A percentile compares a stretch with the other conserved stretches of the same genome.
Conservation (phyloP, 805 yeast genomes). For the Candida tibetensis region DNA sequence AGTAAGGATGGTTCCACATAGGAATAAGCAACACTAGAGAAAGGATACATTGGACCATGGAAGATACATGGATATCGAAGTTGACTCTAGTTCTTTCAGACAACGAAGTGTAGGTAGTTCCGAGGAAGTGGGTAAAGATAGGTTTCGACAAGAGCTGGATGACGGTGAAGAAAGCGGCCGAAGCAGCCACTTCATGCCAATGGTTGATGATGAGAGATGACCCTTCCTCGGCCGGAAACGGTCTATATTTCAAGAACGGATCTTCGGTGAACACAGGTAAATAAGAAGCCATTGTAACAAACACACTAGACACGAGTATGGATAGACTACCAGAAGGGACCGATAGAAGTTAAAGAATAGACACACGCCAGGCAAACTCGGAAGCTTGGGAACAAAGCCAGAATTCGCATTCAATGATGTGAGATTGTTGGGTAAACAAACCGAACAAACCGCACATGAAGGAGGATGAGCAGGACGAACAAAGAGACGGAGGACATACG, state of each 20-base stretch:
- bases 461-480: too few relatives aligned
- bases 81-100: slow-evolving; percentile 52
- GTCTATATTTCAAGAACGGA: slow-evolving; percentile 43
- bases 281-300: slow-evolving; percentile 1
- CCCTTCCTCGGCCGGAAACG: slow-evolving; percentile 37
- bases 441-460: too few relatives aligned
- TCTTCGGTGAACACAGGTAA: slow-evolving; percentile 35
- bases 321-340: too few relatives aligned
- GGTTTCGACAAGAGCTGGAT: slow-evolving; percentile 53
- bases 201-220: slow-evolving; percentile 48
- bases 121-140: slow-evolving; percentile 49
- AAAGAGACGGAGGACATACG: too few relatives aligned
- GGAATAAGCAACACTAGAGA: slow-evolving; percentile 63
- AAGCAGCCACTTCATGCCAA: slow-evolving; percentile 68
- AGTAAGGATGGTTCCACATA: slow-evolving; percentile 55
- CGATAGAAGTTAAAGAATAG: too few relatives aligned
- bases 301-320: too few relatives aligned
- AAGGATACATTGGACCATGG: slow-evolving; percentile 76
- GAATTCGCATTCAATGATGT: too few relatives aligned
- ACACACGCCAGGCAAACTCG: too few relatives aligned
- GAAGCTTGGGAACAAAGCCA: too few relatives aligned
- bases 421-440: too few relatives aligned
- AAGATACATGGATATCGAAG: slow-evolving; percentile 87
- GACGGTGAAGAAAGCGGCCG: slow-evolving; percentile 58
- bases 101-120: slow-evolving; percentile 51